Evolutionary conservation across 345 rosid species (phyloP).

Genomic region (Salix caprea): DNA sequence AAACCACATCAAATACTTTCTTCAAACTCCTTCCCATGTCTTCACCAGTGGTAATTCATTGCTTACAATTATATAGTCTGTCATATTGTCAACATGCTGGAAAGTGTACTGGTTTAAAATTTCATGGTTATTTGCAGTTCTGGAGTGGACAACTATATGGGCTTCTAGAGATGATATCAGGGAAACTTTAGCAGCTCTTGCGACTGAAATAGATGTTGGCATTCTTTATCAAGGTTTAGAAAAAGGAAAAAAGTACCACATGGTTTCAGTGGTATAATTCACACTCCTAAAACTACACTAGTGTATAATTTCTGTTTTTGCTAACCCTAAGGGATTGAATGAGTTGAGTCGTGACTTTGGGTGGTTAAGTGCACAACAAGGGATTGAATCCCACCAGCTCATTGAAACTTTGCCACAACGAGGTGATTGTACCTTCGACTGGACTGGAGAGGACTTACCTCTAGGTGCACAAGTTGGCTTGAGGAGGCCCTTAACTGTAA

Average conservation of each 20-base stretch:
- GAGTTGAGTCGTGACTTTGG: too few relatives aligned
- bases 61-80: background rate
- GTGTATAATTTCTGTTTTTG: too few relatives aligned
- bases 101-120: background rate
- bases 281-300: background rate
- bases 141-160: background rate
- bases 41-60: too few relatives aligned
- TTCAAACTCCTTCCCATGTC: too few relatives aligned
- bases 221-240: background rate
- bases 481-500: too few relatives aligned
- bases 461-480: too few relatives aligned
- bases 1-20: background rate
- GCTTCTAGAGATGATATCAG: background rate
- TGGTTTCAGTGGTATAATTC: background rate
- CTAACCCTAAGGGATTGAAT: too few relatives aligned
- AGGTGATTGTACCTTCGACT: too few relatives aligned
- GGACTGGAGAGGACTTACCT: too few relatives aligned
- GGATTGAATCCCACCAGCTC: too few relatives aligned
- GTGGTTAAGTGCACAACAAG: too few relatives aligned
- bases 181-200: background rate
- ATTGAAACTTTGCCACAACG: too few relatives aligned
- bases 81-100: background rate
- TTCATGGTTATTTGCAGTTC: background rate
- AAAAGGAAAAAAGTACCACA: background rate
- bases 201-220: background rate